Percentiles rank a stretch among this genome's conserved stretches.
These are phyloP conservation scores for Diaporthe destruens DNA, from an alignment of 2,329 filamentous ascomycete species.

Conservation along the genomic window DNA sequence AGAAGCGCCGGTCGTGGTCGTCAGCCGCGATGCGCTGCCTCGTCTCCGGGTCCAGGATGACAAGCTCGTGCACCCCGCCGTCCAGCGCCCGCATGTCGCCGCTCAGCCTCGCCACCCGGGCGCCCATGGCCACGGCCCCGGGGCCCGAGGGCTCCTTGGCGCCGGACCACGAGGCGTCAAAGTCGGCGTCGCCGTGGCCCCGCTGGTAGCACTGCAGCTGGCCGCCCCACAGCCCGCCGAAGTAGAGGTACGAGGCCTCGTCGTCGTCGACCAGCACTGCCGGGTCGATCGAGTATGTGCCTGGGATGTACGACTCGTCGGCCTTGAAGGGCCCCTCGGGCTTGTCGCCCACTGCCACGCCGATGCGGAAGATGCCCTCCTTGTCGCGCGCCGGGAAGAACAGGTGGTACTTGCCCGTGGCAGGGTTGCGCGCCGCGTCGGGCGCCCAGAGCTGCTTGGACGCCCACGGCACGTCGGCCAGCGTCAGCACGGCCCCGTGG, in stretches of 20 bases:
- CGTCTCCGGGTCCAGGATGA: slow-evolving; percentile 73
- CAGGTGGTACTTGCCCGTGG: slow-evolving; percentile 78
- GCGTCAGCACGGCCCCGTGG: slow-evolving; percentile 77
- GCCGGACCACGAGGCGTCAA: slow-evolving; percentile 66
- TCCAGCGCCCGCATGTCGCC: slow-evolving; percentile 75
- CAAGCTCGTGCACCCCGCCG: slow-evolving; percentile 67
- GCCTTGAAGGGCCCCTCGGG: slow-evolving; percentile 79
- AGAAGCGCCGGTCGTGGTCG: slow-evolving; percentile 82
- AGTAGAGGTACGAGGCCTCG: slow-evolving; percentile 76
- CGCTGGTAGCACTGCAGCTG: slow-evolving; percentile 81
- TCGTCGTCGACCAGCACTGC: slow-evolving; percentile 80
- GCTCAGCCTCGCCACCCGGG: slow-evolving; percentile 74
- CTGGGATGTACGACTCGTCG: slow-evolving; percentile 73
- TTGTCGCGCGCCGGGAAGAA: slow-evolving; percentile 83
- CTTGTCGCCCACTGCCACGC: slow-evolving; percentile 73
- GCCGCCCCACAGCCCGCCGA: slow-evolving; percentile 84
- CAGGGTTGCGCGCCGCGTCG: slow-evolving; percentile 71
- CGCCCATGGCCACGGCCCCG: slow-evolving; percentile 70
- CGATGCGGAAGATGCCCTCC: slow-evolving; percentile 78
- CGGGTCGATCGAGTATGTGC: slow-evolving; percentile 82
- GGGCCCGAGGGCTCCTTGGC: slow-evolving; percentile 70
- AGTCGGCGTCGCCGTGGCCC: slow-evolving; percentile 60
- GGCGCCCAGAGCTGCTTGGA: slow-evolving; percentile 86
- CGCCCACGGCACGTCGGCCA: slow-evolving; percentile 79
- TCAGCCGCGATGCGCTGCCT: slow-evolving; percentile 71